These are phyloP conservation scores for Cinchona pubescens DNA, from an alignment of 257 asterid species.

Conservation along the genomic window DNA sequence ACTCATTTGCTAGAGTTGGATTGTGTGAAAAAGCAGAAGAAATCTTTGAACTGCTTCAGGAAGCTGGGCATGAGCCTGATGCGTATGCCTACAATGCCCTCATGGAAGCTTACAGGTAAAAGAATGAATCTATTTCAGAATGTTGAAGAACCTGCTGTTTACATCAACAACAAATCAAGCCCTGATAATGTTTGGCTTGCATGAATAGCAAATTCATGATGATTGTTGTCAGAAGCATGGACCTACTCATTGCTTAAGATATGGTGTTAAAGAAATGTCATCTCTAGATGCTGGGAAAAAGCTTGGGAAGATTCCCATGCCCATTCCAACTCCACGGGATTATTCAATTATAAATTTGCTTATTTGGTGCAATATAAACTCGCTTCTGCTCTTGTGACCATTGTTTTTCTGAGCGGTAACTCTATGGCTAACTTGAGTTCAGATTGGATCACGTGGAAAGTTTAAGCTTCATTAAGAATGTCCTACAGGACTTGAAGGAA, in stretches of 20 bases:
- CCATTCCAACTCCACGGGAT: background rate
- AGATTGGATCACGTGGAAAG: no score
- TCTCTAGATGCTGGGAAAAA: background rate
- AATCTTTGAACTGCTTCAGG: constrained; percentile 70
- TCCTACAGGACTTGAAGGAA: background rate
- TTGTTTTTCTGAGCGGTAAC: background rate
- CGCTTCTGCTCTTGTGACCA: background rate
- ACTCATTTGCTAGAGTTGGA: constrained; percentile 85
- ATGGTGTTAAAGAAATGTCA: background rate
- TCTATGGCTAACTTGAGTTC: background rate
- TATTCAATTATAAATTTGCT: background rate
- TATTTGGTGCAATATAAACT: background rate
- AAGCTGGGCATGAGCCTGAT: constrained; percentile 85
- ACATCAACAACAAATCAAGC: no score
- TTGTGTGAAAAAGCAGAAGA: constrained; percentile 84
- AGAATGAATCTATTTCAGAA: background rate
- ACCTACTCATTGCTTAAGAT: background rate
- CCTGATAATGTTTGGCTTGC: background rate
- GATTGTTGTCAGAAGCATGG: background rate
- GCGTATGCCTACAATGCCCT: constrained; percentile 85
- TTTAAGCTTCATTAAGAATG: background rate
- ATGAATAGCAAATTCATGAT: background rate
- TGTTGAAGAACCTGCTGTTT: background rate
- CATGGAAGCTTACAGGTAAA: constrained; percentile 85
- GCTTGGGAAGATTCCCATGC: background rate